phyloP scores from a whole-genome alignment of 345 rosid genomes.

The Camelina neglecta region DNA sequence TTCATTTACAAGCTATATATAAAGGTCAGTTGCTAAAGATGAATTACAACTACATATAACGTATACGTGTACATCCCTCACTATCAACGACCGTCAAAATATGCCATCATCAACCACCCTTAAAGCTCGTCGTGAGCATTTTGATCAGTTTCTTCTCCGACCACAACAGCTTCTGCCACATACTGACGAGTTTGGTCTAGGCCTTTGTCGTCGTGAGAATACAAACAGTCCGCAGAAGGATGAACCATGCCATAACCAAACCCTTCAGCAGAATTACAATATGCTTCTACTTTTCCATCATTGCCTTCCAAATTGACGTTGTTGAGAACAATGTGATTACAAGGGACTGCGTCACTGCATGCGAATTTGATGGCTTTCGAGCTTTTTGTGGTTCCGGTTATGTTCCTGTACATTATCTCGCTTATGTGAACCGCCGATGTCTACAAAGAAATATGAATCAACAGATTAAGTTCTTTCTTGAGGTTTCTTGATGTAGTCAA shows the following conservation, averaged over 20 bases:
- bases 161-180: slow-evolving; percentile 12
- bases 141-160: slow-evolving; percentile 6
- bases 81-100: slow-evolving; percentile 33
- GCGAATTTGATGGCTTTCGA: slow-evolving; percentile 81
- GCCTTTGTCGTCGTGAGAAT: slow-evolving; percentile 53
- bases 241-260: slow-evolving; percentile 75
- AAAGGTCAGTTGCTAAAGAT: slow-evolving; percentile 38
- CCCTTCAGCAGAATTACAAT: slow-evolving; percentile 91
- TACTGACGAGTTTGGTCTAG: slow-evolving; percentile 21
- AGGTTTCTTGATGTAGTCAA: slow-evolving; percentile 6
- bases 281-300: slow-evolving; percentile 82
- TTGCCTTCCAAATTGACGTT: slow-evolving; percentile 75
- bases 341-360: slow-evolving; percentile 91
- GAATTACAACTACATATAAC: slow-evolving; percentile 26
- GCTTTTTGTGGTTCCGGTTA: slow-evolving; percentile 80
- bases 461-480: not conserved
- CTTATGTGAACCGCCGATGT: slow-evolving; percentile 84
- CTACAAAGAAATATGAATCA: slow-evolving; percentile 40
- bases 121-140: slow-evolving; percentile 41
- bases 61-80: slow-evolving; percentile 30
- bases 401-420: slow-evolving; percentile 85
- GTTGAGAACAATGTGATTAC: slow-evolving; percentile 76
- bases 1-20: slow-evolving; percentile 19
- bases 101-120: not conserved
- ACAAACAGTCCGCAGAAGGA: slow-evolving; percentile 92